phyloP scores from a whole-genome alignment of 768 basidiomycete species.

The Xerocomus brunneocitrinus region DNA sequence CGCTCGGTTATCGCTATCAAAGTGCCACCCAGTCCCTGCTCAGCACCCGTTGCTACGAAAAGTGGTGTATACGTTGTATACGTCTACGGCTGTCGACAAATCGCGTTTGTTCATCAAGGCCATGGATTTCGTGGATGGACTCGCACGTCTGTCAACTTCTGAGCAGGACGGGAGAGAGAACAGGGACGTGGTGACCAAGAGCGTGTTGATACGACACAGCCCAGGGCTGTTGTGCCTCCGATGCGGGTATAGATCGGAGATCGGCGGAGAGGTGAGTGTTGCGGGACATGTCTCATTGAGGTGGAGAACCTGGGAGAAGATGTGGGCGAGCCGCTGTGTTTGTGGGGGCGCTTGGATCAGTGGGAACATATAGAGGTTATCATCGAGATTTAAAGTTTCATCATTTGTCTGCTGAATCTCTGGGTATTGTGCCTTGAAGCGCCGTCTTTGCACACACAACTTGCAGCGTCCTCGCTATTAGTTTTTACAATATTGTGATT shows the following conservation, averaged over 20 bases:
- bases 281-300: constrained; percentile 34
- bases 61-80: constrained; percentile 43
- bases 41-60: constrained; percentile 42
- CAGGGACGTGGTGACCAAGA: constrained; percentile 64
- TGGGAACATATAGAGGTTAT: constrained; percentile 9
- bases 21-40: constrained; percentile 50
- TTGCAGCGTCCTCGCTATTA: not conserved
- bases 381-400: not conserved
- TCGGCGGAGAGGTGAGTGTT: constrained; percentile 30
- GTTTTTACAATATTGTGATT: not conserved
- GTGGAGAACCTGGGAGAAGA: constrained; percentile 64
- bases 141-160: constrained; percentile 39
- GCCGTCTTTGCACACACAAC: not conserved
- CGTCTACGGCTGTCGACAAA: constrained; percentile 54
- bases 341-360: constrained; percentile 65
- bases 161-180: constrained; percentile 36
- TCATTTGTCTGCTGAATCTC: not conserved
- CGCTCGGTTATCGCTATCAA: constrained; percentile 48
- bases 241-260: constrained; percentile 57
- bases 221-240: constrained; percentile 49
- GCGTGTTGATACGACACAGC: constrained; percentile 38
- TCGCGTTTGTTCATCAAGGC: constrained; percentile 69
- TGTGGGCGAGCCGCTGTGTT: constrained; percentile 57
- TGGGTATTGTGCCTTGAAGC: no score
- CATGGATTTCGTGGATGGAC: constrained; percentile 62